These are phyloP conservation scores for Naumovozyma baii DNA, from an alignment of 805 yeast species.

Conservation along the genomic window DNA sequence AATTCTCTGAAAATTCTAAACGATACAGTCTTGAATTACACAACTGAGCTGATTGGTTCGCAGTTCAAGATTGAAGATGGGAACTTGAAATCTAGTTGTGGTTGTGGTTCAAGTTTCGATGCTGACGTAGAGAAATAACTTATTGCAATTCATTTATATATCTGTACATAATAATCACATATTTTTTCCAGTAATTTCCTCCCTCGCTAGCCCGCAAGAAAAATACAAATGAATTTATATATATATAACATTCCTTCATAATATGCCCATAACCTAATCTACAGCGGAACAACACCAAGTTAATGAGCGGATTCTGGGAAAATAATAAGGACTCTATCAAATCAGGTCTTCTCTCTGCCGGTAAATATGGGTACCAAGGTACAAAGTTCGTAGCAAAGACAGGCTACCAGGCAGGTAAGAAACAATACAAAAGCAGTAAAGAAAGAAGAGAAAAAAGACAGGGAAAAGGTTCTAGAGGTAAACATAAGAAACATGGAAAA, in stretches of 20 bases:
- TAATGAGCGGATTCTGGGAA: slow-evolving; percentile 33
- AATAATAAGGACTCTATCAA: slow-evolving; percentile 34
- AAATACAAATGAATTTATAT: background rate
- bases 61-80: slow-evolving; percentile 92
- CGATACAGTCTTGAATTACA: slow-evolving; percentile 79
- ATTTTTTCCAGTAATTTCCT: too few relatives aligned
- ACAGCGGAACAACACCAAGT: too few relatives aligned
- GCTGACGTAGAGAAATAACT: slow-evolving; percentile 34
- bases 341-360: slow-evolving; percentile 31
- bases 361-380: slow-evolving; percentile 32
- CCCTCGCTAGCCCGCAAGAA: too few relatives aligned
- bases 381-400: slow-evolving; percentile 35
- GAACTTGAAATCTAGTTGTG: slow-evolving; percentile 71
- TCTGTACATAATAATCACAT: too few relatives aligned
- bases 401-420: slow-evolving; percentile 34
- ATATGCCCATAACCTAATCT: too few relatives aligned
- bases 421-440: slow-evolving; percentile 20
- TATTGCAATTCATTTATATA: too few relatives aligned
- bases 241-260: background rate
- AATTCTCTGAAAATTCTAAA: slow-evolving; percentile 73
- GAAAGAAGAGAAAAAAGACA: slow-evolving; percentile 7
- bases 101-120: slow-evolving; percentile 78
- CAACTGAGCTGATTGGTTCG: slow-evolving; percentile 89
- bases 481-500: slow-evolving; percentile 11
- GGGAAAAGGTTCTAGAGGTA: slow-evolving; percentile 1